A percentile compares a stretch with the other conserved stretches of the same genome.
Evolutionary conservation across 352 stramenopile species (phyloP).

Genomic region (Phytophthora rubi): DNA sequence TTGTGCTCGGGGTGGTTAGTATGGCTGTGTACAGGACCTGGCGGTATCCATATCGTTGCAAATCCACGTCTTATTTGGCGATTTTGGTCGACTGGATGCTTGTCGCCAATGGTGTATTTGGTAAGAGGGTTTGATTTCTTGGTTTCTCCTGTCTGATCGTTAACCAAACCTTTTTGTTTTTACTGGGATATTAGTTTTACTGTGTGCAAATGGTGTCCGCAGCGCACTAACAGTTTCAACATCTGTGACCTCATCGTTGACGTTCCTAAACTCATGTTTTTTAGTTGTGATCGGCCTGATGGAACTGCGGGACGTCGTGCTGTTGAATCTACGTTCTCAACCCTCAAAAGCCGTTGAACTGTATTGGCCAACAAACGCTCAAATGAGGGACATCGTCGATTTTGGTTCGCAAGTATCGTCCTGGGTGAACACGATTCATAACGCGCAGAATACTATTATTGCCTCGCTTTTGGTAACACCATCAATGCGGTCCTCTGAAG

Average conservation of each 20-base stretch:
- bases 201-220: constrained; percentile 62
- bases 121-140: constrained; percentile 31
- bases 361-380: constrained; percentile 27
- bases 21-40: constrained; percentile 36
- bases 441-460: constrained; percentile 30
- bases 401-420: constrained; percentile 20
- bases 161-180: neutral
- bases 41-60: constrained; percentile 40
- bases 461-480: constrained; percentile 38
- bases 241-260: constrained; percentile 50
- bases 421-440: constrained; percentile 43
- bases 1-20: constrained; percentile 39
- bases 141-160: neutral
- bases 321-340: constrained; percentile 17
- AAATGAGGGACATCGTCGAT: constrained; percentile 24
- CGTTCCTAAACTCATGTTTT: constrained; percentile 51
- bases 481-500: constrained; percentile 39
- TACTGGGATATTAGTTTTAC: constrained; percentile 29
- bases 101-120: constrained; percentile 54
- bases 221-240: constrained; percentile 74
- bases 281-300: constrained; percentile 30
- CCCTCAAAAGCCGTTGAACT: constrained; percentile 5
- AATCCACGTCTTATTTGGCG: constrained; percentile 44
- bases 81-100: constrained; percentile 48
- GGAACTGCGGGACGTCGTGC: constrained; percentile 5